Evolutionary conservation across 2,329 filamentous ascomycete species (phyloP).

Genomic region (Microdochium trichocladiopsis): DNA sequence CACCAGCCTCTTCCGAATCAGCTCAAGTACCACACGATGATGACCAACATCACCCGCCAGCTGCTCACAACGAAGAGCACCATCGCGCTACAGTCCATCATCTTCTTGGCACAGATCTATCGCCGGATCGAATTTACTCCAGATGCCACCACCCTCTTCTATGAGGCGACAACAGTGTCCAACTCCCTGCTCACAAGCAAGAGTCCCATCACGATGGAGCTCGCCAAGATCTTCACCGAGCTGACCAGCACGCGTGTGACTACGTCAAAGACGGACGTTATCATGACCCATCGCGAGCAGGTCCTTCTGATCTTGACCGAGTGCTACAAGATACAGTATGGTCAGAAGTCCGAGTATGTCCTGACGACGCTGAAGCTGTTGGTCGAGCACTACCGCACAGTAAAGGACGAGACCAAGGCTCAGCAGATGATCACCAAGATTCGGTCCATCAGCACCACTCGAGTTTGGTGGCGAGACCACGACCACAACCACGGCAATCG

Average conservation of each 20-base stretch:
- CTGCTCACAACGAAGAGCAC: slow-evolving; percentile 14
- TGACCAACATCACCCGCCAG: slow-evolving; percentile 21
- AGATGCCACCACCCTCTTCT: slow-evolving; percentile 6
- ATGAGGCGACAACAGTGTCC: slow-evolving; percentile 5
- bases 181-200: slow-evolving; percentile 4
- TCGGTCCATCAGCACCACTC: slow-evolving; percentile 10
- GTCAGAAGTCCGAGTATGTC: slow-evolving; percentile 6
- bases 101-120: slow-evolving; percentile 7
- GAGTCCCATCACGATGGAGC: slow-evolving; percentile 7
- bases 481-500: background rate
- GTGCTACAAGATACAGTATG: slow-evolving; percentile 9
- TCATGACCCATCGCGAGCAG: slow-evolving; percentile 18
- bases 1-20: slow-evolving; percentile 21
- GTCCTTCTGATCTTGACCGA: slow-evolving; percentile 5
- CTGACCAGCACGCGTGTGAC: slow-evolving; percentile 4
- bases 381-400: slow-evolving; percentile 6
- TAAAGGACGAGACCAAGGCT: slow-evolving; percentile 7
- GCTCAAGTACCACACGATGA: slow-evolving; percentile 15
- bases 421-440: slow-evolving; percentile 8
- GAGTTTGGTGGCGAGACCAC: slow-evolving; percentile 1
- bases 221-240: slow-evolving; percentile 7
- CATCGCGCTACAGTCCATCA: slow-evolving; percentile 9
- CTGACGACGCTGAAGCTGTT: slow-evolving; percentile 3
- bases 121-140: slow-evolving; percentile 6
- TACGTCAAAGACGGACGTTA: slow-evolving; percentile 2